These are phyloP conservation scores for Cucurbita argyrosperma DNA, from an alignment of 306 rosid species.

Conservation along the genomic window DNA sequence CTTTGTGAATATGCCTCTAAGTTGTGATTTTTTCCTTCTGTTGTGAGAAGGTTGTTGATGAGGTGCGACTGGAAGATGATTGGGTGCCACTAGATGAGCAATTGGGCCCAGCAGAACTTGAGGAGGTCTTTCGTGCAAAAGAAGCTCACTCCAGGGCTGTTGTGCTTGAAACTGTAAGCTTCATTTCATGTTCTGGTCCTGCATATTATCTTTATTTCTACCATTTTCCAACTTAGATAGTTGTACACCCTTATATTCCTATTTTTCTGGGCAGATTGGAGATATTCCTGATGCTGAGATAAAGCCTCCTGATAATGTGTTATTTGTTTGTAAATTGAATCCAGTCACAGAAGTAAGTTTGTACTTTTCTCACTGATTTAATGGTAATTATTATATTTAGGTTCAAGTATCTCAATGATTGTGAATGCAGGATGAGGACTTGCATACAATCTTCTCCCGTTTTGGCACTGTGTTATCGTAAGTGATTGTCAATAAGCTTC, in stretches of 20 bases:
- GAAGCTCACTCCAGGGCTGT: constrained; percentile 92
- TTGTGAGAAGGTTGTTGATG: constrained; percentile 53
- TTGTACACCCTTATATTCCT: constrained; percentile 9
- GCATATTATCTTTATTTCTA: not conserved
- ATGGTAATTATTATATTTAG: not conserved
- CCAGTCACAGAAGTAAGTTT: constrained; percentile 83
- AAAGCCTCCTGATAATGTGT: constrained; percentile 85
- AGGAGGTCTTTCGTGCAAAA: constrained; percentile 66
- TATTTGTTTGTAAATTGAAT: constrained; percentile 88
- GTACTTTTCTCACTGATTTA: not conserved
- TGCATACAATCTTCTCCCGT: constrained; percentile 86
- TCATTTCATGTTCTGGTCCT: not conserved
- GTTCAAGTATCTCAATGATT: not conserved
- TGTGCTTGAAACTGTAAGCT: constrained; percentile 90
- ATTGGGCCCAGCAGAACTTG: constrained; percentile 59
- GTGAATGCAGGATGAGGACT: constrained; percentile 68
- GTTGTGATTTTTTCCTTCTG: not conserved
- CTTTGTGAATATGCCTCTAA: not conserved
- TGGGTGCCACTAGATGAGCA: constrained; percentile 96
- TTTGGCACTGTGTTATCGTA: constrained; percentile 75
- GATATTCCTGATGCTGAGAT: constrained; percentile 97
- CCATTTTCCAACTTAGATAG: not conserved
- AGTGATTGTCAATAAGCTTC: constrained; percentile 18
- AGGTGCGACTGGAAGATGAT: constrained; percentile 91
- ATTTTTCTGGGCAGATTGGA: constrained; percentile 43